phyloP scores from a whole-genome alignment of 148 eudicot species.

The Dianthus caryophyllus region DNA sequence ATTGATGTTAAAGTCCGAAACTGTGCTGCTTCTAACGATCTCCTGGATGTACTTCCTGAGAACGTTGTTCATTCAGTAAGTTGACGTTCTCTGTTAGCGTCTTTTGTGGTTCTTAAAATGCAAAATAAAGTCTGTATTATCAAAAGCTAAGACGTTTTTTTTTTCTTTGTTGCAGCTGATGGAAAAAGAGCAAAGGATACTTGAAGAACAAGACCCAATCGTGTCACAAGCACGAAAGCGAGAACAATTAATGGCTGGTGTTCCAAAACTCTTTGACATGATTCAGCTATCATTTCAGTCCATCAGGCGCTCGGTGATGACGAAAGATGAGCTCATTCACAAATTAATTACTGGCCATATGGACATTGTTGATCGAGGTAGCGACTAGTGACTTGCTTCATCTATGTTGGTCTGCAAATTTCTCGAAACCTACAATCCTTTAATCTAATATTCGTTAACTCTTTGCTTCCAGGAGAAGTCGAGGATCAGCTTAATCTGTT shows the following conservation, averaged over 20 bases:
- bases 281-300: slow-evolving; percentile 63
- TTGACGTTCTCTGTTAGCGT: too few species aligned
- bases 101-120: neutral
- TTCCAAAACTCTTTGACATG: slow-evolving; percentile 74
- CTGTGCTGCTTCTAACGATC: slow-evolving; percentile 13
- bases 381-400: slow-evolving; percentile 33
- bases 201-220: slow-evolving; percentile 12
- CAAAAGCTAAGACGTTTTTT: neutral
- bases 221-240: slow-evolving; percentile 60
- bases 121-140: neutral
- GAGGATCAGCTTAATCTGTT: slow-evolving; percentile 65
- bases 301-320: slow-evolving; percentile 51
- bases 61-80: slow-evolving; percentile 4
- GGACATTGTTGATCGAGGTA: slow-evolving; percentile 66
- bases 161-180: slow-evolving; percentile 16
- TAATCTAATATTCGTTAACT: neutral
- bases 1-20: slow-evolving; percentile 20
- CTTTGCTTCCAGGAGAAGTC: slow-evolving; percentile 50
- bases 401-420: neutral
- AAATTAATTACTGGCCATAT: slow-evolving; percentile 42
- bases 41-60: slow-evolving; percentile 2
- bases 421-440: neutral
- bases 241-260: slow-evolving; percentile 42
- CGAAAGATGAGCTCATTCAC: slow-evolving; percentile 74
- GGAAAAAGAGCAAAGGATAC: slow-evolving; percentile 9